These are phyloP conservation scores for Conringia planisiliqua DNA, from an alignment of 345 rosid genomes.

Conservation along the genomic window DNA sequence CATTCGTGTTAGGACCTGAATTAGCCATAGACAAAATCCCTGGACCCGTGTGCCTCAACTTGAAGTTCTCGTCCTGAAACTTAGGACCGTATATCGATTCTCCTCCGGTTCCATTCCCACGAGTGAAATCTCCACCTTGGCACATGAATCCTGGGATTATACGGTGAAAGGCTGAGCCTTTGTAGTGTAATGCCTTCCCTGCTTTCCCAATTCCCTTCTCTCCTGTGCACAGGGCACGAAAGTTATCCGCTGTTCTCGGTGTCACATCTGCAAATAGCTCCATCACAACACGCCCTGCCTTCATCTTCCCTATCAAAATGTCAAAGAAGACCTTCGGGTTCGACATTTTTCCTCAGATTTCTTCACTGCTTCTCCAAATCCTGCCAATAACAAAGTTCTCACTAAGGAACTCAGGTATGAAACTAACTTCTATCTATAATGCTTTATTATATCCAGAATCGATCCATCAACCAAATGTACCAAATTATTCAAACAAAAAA, in stretches of 20 bases:
- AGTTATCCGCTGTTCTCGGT: conserved; percentile 73
- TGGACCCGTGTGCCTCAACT: conserved; percentile 62
- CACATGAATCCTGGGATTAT: conserved; percentile 92
- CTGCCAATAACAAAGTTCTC: neutral
- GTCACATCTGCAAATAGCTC: conserved; percentile 70
- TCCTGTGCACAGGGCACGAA: conserved; percentile 77
- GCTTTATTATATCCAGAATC: neutral
- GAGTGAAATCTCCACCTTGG: conserved; percentile 84
- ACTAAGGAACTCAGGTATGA: neutral
- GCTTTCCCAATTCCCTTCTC: conserved; percentile 66
- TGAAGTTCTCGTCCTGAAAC: conserved; percentile 82
- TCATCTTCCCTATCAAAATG: conserved; percentile 60
- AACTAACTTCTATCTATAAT: neutral
- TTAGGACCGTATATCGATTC: conserved; percentile 72
- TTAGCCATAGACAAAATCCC: conserved; percentile 85
- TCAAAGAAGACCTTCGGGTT: conserved; percentile 81
- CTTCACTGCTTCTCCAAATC: conserved; percentile 10
- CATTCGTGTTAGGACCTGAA: conserved; percentile 67
- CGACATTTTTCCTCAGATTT: conserved; percentile 35
- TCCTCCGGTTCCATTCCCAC: conserved; percentile 90
- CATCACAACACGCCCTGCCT: conserved; percentile 72
- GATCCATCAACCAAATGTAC: neutral
- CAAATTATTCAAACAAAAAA: neutral
- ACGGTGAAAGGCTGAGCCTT: conserved; percentile 79
- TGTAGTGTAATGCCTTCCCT: conserved; percentile 66